Percentiles rank a stretch among this genome's conserved stretches.
Evolutionary conservation across 225 moss, liverwort and hornwort genomes (phyloP).

Genomic region (Sphagnum tenellum): DNA sequence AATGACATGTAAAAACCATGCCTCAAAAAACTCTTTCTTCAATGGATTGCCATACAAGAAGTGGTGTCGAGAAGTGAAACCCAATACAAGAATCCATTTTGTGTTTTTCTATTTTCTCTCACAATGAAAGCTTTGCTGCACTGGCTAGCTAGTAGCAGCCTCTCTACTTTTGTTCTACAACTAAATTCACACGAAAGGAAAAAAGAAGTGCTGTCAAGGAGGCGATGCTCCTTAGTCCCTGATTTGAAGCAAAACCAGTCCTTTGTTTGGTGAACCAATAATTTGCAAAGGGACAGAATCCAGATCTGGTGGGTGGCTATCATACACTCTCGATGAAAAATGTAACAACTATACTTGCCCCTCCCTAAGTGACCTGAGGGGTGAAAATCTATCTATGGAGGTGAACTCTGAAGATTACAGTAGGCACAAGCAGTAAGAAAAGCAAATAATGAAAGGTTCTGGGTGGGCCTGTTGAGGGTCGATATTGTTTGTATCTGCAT

Average conservation of each 20-base stretch:
- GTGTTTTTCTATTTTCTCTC: too few relatives aligned
- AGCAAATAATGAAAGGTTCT: constrained; percentile 22
- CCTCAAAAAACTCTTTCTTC: too few relatives aligned
- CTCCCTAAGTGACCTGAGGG: constrained; percentile 40
- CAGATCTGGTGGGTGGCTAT: constrained; percentile 50
- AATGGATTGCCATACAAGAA: too few relatives aligned
- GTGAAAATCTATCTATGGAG: constrained; percentile 30
- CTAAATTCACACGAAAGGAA: not conserved
- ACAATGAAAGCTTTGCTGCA: too few relatives aligned
- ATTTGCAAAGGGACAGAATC: constrained; percentile 48
- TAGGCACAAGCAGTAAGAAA: constrained; percentile 25
- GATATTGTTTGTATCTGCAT: too few relatives aligned
- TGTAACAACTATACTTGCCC: constrained; percentile 59
- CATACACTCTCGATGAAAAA: constrained; percentile 80
- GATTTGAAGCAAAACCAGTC: constrained; percentile 36
- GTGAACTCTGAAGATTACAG: constrained; percentile 39
- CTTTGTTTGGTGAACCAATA: constrained; percentile 48
- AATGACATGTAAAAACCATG: too few relatives aligned
- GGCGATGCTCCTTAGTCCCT: constrained; percentile 30
- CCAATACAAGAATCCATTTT: too few relatives aligned
- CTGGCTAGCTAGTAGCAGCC: too few relatives aligned
- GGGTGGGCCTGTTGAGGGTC: not conserved
- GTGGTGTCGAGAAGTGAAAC: too few relatives aligned
- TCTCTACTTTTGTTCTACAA: too few relatives aligned
- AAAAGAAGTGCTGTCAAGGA: constrained; percentile 1